These are phyloP conservation scores for Actinomortierella wolfii DNA, from an alignment of 371 early-diverging fungal species.

Conservation along the genomic window DNA sequence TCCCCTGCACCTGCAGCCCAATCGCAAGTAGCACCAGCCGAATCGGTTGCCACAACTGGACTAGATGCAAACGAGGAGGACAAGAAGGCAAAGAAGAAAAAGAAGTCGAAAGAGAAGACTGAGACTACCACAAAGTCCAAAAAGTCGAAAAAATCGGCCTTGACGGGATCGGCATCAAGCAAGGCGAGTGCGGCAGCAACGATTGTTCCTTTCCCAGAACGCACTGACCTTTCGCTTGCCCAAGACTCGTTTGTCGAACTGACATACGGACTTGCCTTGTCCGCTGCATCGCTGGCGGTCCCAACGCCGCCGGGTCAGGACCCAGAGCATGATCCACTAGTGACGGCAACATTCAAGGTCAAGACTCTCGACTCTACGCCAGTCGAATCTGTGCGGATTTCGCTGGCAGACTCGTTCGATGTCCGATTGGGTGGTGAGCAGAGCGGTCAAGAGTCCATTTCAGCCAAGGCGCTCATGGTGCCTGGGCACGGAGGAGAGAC, in stretches of 20 bases:
- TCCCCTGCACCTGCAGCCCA: constrained; percentile 15
- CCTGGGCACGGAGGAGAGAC: constrained; percentile 6
- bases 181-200: constrained; percentile 25
- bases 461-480: constrained; percentile 13
- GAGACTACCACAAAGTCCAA: constrained; percentile 29
- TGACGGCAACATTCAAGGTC: constrained; percentile 19
- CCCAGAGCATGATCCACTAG: constrained; percentile 22
- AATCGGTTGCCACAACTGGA: constrained; percentile 13
- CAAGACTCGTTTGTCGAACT: constrained; percentile 34
- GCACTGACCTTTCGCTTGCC: constrained; percentile 23
- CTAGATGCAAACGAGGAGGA: not conserved
- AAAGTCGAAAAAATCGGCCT: constrained; percentile 21
- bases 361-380: constrained; percentile 14
- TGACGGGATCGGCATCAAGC: constrained; percentile 10
- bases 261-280: constrained; percentile 36
- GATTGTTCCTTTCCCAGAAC: constrained; percentile 27
- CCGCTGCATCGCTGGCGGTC: constrained; percentile 15
- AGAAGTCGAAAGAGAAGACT: constrained; percentile 20
- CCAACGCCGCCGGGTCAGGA: constrained; percentile 24
- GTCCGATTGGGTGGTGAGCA: constrained; percentile 37
- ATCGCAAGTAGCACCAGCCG: constrained; percentile 16
- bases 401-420: constrained; percentile 42
- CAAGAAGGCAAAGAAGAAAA: constrained; percentile 17
- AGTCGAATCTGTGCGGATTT: constrained; percentile 14
- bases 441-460: constrained; percentile 31